A percentile compares a stretch with the other conserved stretches of the same genome.
Conservation (phyloP, 257 asterid genomes). For the Handroanthus guayacan region DNA sequence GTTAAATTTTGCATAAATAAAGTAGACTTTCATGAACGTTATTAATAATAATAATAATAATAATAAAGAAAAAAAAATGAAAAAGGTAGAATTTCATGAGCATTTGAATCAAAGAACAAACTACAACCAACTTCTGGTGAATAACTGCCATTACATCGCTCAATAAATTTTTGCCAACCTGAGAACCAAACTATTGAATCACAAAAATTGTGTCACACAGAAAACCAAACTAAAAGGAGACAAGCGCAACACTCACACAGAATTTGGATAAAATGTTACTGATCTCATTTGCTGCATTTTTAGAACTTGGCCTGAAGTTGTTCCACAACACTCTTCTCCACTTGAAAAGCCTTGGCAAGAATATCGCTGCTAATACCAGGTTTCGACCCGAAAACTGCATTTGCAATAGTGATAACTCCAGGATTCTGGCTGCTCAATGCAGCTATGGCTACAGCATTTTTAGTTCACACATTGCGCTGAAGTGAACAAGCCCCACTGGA, state of each 20-base stretch:
- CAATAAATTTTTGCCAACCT: neutral
- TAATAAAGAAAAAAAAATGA: too few species aligned
- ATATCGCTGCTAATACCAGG: constrained; percentile 38
- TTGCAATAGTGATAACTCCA: constrained; percentile 49
- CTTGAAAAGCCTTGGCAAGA: constrained; percentile 53
- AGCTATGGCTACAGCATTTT: constrained; percentile 44
- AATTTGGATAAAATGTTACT: neutral
- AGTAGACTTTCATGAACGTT: neutral
- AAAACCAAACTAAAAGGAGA: too few species aligned
- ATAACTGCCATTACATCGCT: constrained; percentile 18
- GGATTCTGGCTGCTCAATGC: constrained; percentile 57
- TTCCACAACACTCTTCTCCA: constrained; percentile 43
- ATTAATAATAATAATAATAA: too few species aligned
- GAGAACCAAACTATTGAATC: constrained; percentile 13
- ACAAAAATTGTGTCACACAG: neutral
- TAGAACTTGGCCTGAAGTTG: constrained; percentile 43
- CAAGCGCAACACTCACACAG: neutral
- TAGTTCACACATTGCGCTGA: constrained; percentile 42
- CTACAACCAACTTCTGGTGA: neutral
- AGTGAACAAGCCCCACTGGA: constrained; percentile 49
- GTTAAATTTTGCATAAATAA: neutral
- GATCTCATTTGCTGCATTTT: neutral
- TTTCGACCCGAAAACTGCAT: constrained; percentile 48
- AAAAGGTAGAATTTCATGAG: neutral
- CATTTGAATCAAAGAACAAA: constrained; percentile 17